phyloP scores from a whole-genome alignment of 73 alveolate genomes.

The Tetrahymena thermophila region DNA sequence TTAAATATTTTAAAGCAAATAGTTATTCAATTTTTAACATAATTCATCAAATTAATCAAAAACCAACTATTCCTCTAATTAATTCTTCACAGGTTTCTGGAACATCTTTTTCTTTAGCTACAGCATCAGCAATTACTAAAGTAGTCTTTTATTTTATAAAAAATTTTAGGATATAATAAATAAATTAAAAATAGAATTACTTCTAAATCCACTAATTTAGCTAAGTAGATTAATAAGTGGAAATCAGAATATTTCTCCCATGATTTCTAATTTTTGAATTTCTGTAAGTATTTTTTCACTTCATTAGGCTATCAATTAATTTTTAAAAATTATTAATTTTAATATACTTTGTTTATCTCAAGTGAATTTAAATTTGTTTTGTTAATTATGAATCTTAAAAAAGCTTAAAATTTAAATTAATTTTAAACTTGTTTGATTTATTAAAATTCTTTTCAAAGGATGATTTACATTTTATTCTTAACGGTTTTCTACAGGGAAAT shows the following conservation, averaged over 20 bases:
- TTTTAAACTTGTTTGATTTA: no score
- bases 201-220: constrained; percentile 79
- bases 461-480: constrained; percentile 35
- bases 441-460: no score
- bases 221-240: constrained; percentile 75
- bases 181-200: neutral
- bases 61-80: neutral
- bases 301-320: constrained; percentile 37
- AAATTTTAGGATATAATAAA: neutral
- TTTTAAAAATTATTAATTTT: neutral
- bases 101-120: constrained; percentile 10
- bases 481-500: constrained; percentile 86
- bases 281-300: constrained; percentile 72
- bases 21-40: neutral
- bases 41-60: neutral
- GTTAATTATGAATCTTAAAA: no score
- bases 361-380: neutral
- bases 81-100: constrained; percentile 6
- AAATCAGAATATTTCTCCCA: constrained; percentile 78
- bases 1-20: no score
- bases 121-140: constrained; percentile 14
- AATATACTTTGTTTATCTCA: neutral
- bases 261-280: constrained; percentile 66
- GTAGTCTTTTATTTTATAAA: neutral
- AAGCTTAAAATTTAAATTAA: no score